Conservation (phyloP, 768 basidiomycete species). For the Mycena amicta region DNA sequence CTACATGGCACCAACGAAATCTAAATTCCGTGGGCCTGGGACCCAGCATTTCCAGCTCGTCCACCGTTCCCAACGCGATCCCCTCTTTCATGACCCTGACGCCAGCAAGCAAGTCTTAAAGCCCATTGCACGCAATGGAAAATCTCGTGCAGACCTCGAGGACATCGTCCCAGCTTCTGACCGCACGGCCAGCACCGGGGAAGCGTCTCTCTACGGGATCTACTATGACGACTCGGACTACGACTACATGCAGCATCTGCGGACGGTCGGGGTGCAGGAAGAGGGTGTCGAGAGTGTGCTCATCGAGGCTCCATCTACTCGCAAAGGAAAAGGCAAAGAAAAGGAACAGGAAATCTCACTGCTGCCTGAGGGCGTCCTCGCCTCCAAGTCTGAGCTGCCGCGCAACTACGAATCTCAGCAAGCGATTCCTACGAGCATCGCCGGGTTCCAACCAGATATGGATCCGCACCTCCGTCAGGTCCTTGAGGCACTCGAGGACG, state of each 20-base stretch:
- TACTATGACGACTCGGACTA: slow-evolving; percentile 96
- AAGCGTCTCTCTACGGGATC: slow-evolving; percentile 87
- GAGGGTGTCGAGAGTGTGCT: slow-evolving; percentile 82
- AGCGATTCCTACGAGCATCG: slow-evolving; percentile 77
- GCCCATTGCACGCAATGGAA: slow-evolving; percentile 78
- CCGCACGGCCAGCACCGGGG: slow-evolving; percentile 65
- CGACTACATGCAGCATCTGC: slow-evolving; percentile 98
- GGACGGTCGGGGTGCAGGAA: slow-evolving; percentile 72
- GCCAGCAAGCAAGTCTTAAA: slow-evolving; percentile 90
- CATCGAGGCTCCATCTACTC: slow-evolving; percentile 67
- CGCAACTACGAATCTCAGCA: slow-evolving; percentile 75
- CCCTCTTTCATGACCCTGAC: slow-evolving; percentile 90
- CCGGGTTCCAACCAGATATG: slow-evolving; percentile 94
- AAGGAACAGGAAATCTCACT: slow-evolving; percentile 54
- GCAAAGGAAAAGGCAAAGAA: slow-evolving; percentile 39
- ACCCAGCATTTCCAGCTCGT: slow-evolving; percentile 96
- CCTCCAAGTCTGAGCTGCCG: slow-evolving; percentile 75
- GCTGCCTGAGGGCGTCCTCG: slow-evolving; percentile 70
- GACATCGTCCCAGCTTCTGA: slow-evolving; percentile 50
- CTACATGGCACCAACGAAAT: slow-evolving; percentile 70
- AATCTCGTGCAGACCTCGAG: slow-evolving; percentile 83
- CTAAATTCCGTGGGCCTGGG: slow-evolving; percentile 87
- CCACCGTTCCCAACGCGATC: slow-evolving; percentile 94
- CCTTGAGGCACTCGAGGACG: slow-evolving; percentile 93
- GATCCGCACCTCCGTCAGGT: slow-evolving; percentile 92